These are phyloP conservation scores for Pichia sp. DNA, from an alignment of 1,139 yeast species.

Conservation along the genomic window DNA sequence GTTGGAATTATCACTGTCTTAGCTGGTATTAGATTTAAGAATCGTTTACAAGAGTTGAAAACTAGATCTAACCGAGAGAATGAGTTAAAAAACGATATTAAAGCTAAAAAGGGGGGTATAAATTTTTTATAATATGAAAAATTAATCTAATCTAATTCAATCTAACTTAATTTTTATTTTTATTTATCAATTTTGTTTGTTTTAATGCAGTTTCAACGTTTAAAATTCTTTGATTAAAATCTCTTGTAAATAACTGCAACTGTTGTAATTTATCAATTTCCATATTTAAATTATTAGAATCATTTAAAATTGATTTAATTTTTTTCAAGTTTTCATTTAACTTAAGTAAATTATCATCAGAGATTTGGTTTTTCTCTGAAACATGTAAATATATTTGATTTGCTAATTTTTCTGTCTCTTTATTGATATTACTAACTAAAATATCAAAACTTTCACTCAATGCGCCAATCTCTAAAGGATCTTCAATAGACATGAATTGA, in stretches of 20 bases:
- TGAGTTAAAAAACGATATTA: slow-evolving; percentile 8
- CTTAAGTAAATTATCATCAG: slow-evolving; percentile 28
- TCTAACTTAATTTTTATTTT: background rate
- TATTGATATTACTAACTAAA: slow-evolving; percentile 53
- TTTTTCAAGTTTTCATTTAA: slow-evolving; percentile 34
- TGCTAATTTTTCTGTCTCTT: slow-evolving; percentile 27
- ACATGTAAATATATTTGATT: slow-evolving; percentile 34
- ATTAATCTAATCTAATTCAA: background rate
- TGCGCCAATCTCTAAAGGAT: slow-evolving; percentile 56
- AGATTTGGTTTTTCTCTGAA: slow-evolving; percentile 25
- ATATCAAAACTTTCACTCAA: slow-evolving; percentile 58
- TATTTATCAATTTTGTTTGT: background rate
- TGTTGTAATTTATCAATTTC: slow-evolving; percentile 68
- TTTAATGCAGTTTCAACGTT: slow-evolving; percentile 22
- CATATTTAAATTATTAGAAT: slow-evolving; percentile 51
- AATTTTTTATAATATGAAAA: background rate
- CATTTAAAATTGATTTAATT: slow-evolving; percentile 37
- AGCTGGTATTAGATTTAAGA: slow-evolving; percentile 48
- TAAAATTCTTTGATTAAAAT: slow-evolving; percentile 33
- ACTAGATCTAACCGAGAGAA: slow-evolving; percentile 15
- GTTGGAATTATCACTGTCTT: slow-evolving; percentile 47
- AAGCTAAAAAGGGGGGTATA: slow-evolving; percentile 2
- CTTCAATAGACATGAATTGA: slow-evolving; percentile 23
- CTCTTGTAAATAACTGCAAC: slow-evolving; percentile 42
- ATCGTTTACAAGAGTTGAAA: slow-evolving; percentile 21